A percentile compares a stretch with the other conserved stretches of the same genome.
Conservation (phyloP, 768 basidiomycete species). For the Crassisporium funariophilum region DNA sequence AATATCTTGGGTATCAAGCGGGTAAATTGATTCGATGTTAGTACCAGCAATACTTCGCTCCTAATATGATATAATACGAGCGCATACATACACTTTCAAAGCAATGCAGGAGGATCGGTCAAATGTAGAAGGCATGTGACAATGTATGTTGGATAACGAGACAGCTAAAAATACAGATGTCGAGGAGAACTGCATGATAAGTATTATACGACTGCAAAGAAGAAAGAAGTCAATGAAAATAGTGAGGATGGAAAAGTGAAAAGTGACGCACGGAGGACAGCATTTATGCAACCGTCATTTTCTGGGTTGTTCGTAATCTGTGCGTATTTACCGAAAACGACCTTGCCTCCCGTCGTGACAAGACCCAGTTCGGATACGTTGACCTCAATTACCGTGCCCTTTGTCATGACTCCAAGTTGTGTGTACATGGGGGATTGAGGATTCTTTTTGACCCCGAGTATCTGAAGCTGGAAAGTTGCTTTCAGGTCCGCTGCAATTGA, state of each 20-base stretch:
- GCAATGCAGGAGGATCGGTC: background rate
- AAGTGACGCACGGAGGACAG: constrained; percentile 77
- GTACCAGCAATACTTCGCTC: too few species aligned
- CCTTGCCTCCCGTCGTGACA: constrained; percentile 96
- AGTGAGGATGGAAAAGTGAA: background rate
- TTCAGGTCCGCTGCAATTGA: constrained; percentile 80
- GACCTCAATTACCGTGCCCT: constrained; percentile 97
- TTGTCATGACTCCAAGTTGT: constrained; percentile 94
- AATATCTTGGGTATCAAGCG: too few species aligned
- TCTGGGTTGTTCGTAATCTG: constrained; percentile 95
- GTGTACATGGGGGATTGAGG: constrained; percentile 99
- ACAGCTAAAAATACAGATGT: constrained; percentile 16
- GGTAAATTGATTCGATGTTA: too few species aligned
- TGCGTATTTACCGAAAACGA: constrained; percentile 91
- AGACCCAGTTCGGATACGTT: constrained; percentile 98
- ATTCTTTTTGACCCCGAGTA: constrained; percentile 98
- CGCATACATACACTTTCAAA: too few species aligned
- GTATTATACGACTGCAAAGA: constrained; percentile 31
- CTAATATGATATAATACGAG: too few species aligned
- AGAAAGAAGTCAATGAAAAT: constrained; percentile 5
- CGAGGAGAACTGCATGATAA: background rate
- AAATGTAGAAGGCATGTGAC: background rate
- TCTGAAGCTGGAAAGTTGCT: constrained; percentile 98
- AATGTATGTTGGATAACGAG: background rate
- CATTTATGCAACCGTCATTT: constrained; percentile 96